A percentile compares a stretch with the other conserved stretches of the same genome.
phyloP scores from a whole-genome alignment of 441 rosid species.

The Eutrema salsugineum region DNA sequence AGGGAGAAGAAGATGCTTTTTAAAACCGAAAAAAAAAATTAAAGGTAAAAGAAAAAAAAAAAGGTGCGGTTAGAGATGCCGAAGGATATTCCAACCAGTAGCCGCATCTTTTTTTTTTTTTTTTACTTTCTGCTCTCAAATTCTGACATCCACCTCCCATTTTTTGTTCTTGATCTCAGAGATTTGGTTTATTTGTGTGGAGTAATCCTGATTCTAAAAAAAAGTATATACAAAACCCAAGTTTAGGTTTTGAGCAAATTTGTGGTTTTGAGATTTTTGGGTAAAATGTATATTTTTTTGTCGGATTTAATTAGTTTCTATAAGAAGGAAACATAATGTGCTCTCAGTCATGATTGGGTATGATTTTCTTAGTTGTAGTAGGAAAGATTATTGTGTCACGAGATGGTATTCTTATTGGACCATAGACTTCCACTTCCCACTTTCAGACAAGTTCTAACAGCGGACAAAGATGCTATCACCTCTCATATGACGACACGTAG shows the following conservation, averaged over 20 bases:
- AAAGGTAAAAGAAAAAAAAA: not conserved
- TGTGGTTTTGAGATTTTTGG: conserved; percentile 8
- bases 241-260: conserved; percentile 17
- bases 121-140: not conserved
- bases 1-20: conserved; percentile 30
- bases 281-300: too few relatives aligned
- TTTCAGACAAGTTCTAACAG: conserved; percentile 3
- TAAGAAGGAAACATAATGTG: not conserved
- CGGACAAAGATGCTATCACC: not conserved
- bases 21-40: conserved; percentile 8
- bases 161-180: conserved; percentile 15
- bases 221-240: not conserved
- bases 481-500: not conserved
- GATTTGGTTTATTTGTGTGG: conserved; percentile 19
- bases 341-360: not conserved
- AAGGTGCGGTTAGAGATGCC: conserved; percentile 36
- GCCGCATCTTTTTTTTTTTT: conserved; percentile 31
- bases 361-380: not conserved
- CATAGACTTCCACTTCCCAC: conserved; percentile 12
- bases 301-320: too few relatives aligned
- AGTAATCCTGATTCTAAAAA: not conserved
- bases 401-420: conserved; percentile 17
- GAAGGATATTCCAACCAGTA: conserved; percentile 32
- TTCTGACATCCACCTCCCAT: conserved; percentile 28
- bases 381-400: conserved; percentile 12